Percentiles rank a stretch among this genome's conserved stretches.
Evolutionary conservation across 169 alveolate genomes (phyloP).

Genomic region (Perkinsus marinus): DNA sequence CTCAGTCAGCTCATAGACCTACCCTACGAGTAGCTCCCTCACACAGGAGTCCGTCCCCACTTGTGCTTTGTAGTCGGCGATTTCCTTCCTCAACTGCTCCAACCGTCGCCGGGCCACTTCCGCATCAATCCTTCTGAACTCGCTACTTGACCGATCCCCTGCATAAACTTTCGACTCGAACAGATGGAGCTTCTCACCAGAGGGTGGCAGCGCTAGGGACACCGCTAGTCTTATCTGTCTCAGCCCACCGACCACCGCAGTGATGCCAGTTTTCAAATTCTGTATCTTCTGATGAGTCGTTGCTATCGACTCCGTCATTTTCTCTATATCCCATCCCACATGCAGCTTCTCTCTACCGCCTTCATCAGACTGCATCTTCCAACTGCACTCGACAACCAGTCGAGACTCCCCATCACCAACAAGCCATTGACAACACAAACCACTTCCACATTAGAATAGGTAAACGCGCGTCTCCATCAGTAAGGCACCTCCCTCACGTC

Average conservation of each 20-base stretch:
- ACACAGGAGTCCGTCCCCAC: background rate
- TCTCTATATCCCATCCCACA: background rate
- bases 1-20: background rate
- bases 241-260: background rate
- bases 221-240: background rate
- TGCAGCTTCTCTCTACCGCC: background rate
- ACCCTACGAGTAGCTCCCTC: background rate
- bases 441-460: no score
- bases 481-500: background rate
- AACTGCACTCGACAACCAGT: background rate
- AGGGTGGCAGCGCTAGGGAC: background rate
- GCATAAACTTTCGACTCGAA: background rate
- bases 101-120: background rate
- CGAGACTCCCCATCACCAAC: background rate
- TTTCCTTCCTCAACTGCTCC: background rate
- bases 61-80: background rate
- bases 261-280: background rate
- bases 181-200: background rate
- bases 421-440: no score
- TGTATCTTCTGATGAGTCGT: background rate
- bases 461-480: background rate
- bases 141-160: background rate
- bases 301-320: background rate
- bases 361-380: background rate
- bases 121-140: background rate